Base-by-base conservation (phyloP, 148 eudicot species). In the Silene uniflora region DNA sequence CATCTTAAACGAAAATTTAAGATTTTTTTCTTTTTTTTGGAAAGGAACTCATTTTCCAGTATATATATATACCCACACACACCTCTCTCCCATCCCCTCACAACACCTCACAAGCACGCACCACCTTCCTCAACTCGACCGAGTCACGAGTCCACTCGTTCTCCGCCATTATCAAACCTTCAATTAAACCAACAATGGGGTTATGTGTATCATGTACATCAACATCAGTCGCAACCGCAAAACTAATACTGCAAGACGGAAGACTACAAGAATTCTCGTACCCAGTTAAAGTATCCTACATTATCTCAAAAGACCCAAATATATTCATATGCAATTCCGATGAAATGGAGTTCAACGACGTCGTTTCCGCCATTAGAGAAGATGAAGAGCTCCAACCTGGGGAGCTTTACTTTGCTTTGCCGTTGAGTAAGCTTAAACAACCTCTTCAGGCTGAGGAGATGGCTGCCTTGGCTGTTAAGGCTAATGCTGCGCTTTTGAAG, bases 381-480 rank as follows among this genome's bases (percentile, higher is more conserved):
- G 85, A 90, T 56, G 98, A 89, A 2, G 90, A 85, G 81, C 89
- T 95, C 0, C 86, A 85, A 29, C 90, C 81, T 0, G 98, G 97
- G 0, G 92, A 92, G 77, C 80, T 95, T 5, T 95, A 95, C 79
- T 95, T 95, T 56, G 92, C 86, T 3, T 81, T 95, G 62, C 98
- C 97, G 16, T 47, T 86, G 61, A 71, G 63, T n/a, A 78, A 84
- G 78, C 75, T 92, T 44, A 76, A 21, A 2, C 85, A 75, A 10
- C 91, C 87, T 52, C 82, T 95, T 0, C 84, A 69, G 71, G 82
- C 93, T 7, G 93, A 92, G 75, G 97, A 95, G 63, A 92, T 92
- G 97, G 98, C 96, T 21, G 96, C 98, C 44, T 80, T 94, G 82
- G 97, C 98, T 0, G 96, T 95, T 4, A 95, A 89, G 73, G 98